Conservation (phyloP, 805 yeast species). For the Yarrowia deformans region DNA sequence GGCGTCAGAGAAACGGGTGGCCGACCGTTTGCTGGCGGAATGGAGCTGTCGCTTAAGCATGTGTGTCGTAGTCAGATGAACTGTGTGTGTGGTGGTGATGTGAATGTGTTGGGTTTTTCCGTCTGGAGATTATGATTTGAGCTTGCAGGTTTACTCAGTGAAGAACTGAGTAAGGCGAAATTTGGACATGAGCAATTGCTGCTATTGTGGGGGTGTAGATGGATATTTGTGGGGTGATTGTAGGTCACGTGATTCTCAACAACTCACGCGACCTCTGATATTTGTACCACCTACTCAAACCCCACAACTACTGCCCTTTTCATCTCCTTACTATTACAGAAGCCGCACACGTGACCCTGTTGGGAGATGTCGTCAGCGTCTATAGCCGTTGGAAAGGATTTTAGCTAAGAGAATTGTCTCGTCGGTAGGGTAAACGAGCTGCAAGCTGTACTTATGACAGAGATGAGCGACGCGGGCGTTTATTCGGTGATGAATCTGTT, state of each 20-base stretch:
- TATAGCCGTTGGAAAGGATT: slow-evolving; percentile 13
- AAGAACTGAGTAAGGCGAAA: slow-evolving; percentile 28
- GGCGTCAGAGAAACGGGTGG: slow-evolving; percentile 69
- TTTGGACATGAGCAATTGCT: slow-evolving; percentile 7
- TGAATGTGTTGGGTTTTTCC: slow-evolving; percentile 30
- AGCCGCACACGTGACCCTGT: slow-evolving; percentile 34
- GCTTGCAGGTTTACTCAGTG: slow-evolving; percentile 35
- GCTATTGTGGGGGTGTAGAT: background rate
- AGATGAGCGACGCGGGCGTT: background rate
- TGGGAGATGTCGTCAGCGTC: slow-evolving; percentile 28
- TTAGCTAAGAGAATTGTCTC: background rate
- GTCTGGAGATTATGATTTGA: slow-evolving; percentile 27
- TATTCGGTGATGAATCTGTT: no score
- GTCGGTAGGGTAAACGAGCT: slow-evolving; percentile 1
- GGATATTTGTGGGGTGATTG: background rate
- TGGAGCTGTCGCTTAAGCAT: slow-evolving; percentile 39
- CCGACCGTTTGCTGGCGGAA: slow-evolving; percentile 32
- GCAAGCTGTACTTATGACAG: background rate
- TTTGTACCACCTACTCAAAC: no score
- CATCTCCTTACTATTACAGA: background rate
- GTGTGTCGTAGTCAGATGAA: background rate
- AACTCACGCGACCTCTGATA: no score
- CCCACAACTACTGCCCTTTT: background rate
- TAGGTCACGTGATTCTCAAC: background rate
- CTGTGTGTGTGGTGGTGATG: slow-evolving; percentile 7